Percentiles rank a stretch among this genome's conserved stretches.
Conservation (phyloP, 2,329 filamentous ascomycete species). For the Trichoderma arundinaceum region DNA sequence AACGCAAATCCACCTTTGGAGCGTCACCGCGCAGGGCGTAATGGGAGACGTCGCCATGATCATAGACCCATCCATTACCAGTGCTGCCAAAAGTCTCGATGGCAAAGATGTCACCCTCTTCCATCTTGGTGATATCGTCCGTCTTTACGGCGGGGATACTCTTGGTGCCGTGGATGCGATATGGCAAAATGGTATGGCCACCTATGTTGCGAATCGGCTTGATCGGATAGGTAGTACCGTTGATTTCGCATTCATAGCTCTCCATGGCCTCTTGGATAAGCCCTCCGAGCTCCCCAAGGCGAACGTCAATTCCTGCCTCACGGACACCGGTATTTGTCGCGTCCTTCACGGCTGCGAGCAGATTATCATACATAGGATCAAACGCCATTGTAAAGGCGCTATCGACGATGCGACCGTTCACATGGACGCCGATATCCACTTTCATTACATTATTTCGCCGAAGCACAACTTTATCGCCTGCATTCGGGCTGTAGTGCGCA, state of each 20-base stretch:
- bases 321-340: slow-evolving; percentile 79
- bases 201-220: slow-evolving; percentile 76
- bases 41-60: slow-evolving; percentile 81
- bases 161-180: slow-evolving; percentile 79
- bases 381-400: slow-evolving; percentile 75
- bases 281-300: slow-evolving; percentile 73
- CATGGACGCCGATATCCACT: slow-evolving; percentile 75
- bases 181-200: slow-evolving; percentile 77
- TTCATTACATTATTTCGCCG: slow-evolving; percentile 73
- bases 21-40: slow-evolving; percentile 75
- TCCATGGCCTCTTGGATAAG: slow-evolving; percentile 79
- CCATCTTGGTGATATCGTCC: slow-evolving; percentile 80
- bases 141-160: slow-evolving; percentile 81
- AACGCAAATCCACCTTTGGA: slow-evolving; percentile 61
- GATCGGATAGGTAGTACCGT: slow-evolving; percentile 69
- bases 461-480: slow-evolving; percentile 77
- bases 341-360: slow-evolving; percentile 70
- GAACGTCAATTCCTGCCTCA: slow-evolving; percentile 80
- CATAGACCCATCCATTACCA: slow-evolving; percentile 72
- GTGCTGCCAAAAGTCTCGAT: slow-evolving; percentile 85
- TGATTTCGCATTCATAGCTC: slow-evolving; percentile 74
- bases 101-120: slow-evolving; percentile 81
- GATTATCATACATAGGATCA: slow-evolving; percentile 70
- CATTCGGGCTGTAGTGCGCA: slow-evolving; percentile 80
- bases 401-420: slow-evolving; percentile 75